Conservation (phyloP, 371 early-diverging fungal species). For the Apophysomyces variabilis region DNA sequence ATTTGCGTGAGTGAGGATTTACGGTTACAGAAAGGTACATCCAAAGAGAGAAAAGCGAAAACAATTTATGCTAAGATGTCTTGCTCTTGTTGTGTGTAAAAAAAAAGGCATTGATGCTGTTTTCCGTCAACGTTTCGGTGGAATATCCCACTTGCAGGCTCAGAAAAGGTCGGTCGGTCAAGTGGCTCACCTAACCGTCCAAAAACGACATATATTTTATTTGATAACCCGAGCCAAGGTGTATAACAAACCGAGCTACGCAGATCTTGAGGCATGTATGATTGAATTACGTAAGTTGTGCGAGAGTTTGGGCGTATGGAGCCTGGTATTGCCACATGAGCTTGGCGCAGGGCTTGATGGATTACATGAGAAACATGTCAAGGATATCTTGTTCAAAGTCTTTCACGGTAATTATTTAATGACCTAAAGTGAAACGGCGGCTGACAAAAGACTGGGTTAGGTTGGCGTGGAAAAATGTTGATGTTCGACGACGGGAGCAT, state of each 20-base stretch:
- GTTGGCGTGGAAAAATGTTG: conserved; percentile 40
- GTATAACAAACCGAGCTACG: conserved; percentile 33
- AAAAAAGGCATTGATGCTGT: conserved; percentile 20
- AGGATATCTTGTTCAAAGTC: conserved; percentile 31
- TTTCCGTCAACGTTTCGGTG: conserved; percentile 33
- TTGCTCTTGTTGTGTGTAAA: too few species aligned
- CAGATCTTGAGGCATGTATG: conserved; percentile 34
- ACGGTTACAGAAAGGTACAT: conserved; percentile 33
- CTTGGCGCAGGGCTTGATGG: conserved; percentile 32
- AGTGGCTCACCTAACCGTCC: conserved; percentile 21
- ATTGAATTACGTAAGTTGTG: conserved; percentile 31
- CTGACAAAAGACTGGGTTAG: conserved; percentile 11
- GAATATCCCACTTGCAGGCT: conserved; percentile 24
- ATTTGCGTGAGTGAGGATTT: conserved; percentile 38
- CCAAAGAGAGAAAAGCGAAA: too few species aligned
- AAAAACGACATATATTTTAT: conserved; percentile 37
- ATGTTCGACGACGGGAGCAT: conserved; percentile 21
- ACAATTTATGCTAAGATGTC: not conserved
- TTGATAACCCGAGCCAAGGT: conserved; percentile 32
- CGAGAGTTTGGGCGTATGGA: conserved; percentile 28
- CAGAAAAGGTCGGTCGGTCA: conserved; percentile 41
- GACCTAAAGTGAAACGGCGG: not conserved
- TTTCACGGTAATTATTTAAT: conserved; percentile 29
- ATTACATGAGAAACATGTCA: conserved; percentile 38
- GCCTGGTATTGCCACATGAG: conserved; percentile 33